Base-by-base conservation (phyloP, 2,329 filamentous ascomycete genomes). In the Delphinella strobiligena region DNA sequence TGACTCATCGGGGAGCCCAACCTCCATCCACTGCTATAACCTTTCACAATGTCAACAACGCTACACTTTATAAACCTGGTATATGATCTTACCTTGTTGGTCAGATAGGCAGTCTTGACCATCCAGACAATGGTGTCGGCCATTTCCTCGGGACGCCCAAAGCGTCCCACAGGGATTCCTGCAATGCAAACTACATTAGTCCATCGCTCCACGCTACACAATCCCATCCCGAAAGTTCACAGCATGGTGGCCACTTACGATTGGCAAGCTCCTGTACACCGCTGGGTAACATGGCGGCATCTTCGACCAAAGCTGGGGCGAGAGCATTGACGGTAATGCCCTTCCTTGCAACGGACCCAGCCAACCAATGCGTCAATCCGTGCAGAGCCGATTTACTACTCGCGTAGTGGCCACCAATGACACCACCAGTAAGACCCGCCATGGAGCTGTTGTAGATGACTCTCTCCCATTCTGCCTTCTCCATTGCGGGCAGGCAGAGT, bases 311-410 rank as follows among this genome's bases (percentile, higher is more conserved):
- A 7, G 66, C 66, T 7, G 67, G 66, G 14, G 66, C 66, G 11
- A 69, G 59, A 27, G 62, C 65, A 47, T 70, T 70, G 1, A 67
- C 63, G 14, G 63, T 67, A 31, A 71, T 56, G 10, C 64, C 66
- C 36, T 60, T 61, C 45, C 54, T 61, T 5, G 59, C 62, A 46
- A 68, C 63, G 37, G 55, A 54, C 3, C 46, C 49, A 1, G 63
- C 61, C 16, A 70, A 47, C 55, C 66, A 69, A 49, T 67, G 63
- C 44, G 68, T 55, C 49, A 69, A 58, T 16, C 62, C 63, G 45
- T 63, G 64, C 33, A 68, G 45, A 2, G 66, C 66, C 34, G 60
- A 62, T 49, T 69, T 69, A 1, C 38, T 40, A 44, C 49, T 46
- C 42, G 58, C 58, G 47, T 63, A 64, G 48, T 64, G 61, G 41